Evolutionary conservation across 2,329 filamentous ascomycete species (phyloP), one percentile per base, ranked within the genome.

Genomic region (Colletotrichum sp.): DNA sequence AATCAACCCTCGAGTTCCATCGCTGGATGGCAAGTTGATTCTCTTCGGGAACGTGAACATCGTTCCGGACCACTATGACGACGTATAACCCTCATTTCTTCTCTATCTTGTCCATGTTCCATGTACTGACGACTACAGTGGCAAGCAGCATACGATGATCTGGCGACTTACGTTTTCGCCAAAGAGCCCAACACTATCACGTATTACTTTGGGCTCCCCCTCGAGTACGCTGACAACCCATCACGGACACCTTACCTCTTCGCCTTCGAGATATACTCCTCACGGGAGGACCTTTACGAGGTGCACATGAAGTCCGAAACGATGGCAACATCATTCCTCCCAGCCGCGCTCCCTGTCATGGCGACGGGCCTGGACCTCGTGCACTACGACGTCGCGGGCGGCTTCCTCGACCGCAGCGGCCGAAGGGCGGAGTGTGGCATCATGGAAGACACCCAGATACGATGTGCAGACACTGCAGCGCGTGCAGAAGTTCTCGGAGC

Each of bases 161-260:
- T 86, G 30, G 84, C 82, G 36, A 77, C 78, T 34, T 83, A 86
- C 64, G 84, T 86, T 75, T 81, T 70, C 74, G 75, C 69, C 66
- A 78, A 81, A 8, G 84, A 86, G 76, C 81, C 80, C 55, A 83
- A 82, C 13, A 86, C 84, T 1, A 79, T 83, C 77, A 82, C 85
- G 3, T 87, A 87, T 80, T 87, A 87, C 80, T 87, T 87, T 77
- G 85, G 85, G 67, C 83, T 87, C 62, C 85, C 85, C 7, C 78
- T 81, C 32, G 77, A 80, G 28, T 77, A 79, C 62, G 78, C 78
- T 55, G 63, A 75, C 16, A 62, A 76, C 65, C 79, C 75, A 5
- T 80, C 78, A 44, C 77, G 78, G 7, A 80, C 79, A 57, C 76
- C 79, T 69, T 77, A 76, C 72, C 78, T 81, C 76, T 75, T 80